A percentile compares a stretch with the other conserved stretches of the same genome.
Evolutionary conservation across 495 filamentous ascomycete genomes (phyloP).

Genomic region (Tuber indicum): DNA sequence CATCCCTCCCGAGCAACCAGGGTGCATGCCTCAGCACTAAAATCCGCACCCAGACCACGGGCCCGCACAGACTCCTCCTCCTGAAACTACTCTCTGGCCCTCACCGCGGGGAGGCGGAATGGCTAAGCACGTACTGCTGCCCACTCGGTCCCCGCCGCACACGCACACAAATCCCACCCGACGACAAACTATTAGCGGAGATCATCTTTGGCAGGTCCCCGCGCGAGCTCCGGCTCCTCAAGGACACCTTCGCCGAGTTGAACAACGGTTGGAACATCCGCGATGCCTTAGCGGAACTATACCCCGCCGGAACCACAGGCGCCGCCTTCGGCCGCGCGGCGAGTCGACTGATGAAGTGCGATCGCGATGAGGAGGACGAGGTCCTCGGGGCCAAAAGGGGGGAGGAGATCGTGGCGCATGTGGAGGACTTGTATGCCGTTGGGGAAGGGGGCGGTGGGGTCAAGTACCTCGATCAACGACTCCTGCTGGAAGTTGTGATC

Average conservation of each 20-base stretch:
- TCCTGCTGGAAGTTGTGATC: conserved; percentile 28
- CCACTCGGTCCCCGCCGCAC: conserved; percentile 8
- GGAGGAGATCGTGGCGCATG: conserved; percentile 22
- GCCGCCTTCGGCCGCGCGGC: conserved; percentile 24
- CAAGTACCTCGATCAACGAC: conserved; percentile 26
- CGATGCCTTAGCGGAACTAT: conserved; percentile 21
- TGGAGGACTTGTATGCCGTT: conserved; percentile 30
- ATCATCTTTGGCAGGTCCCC: conserved; percentile 33
- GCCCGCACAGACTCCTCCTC: conserved; percentile 25
- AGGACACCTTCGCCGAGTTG: conserved; percentile 22
- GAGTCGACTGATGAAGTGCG: conserved; percentile 15
- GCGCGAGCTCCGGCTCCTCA: conserved; percentile 30
- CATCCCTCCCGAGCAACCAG: conserved; percentile 16
- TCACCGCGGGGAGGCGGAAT: conserved; percentile 23
- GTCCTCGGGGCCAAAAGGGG: conserved; percentile 15
- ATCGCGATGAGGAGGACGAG: conserved; percentile 32
- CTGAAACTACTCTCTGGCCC: conserved; percentile 31
- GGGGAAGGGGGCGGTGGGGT: conserved; percentile 15
- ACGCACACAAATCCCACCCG: conserved; percentile 16
- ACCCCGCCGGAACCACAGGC: conserved; percentile 12
- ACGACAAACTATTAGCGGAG: conserved; percentile 34
- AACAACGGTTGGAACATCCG: conserved; percentile 27
- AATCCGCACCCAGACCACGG: conserved; percentile 26
- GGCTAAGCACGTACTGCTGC: conserved; percentile 23
- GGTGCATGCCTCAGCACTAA: conserved; percentile 17